Base-by-base conservation (phyloP, 2,329 filamentous ascomycete species). In the Fusarium drepaniforme region DNA sequence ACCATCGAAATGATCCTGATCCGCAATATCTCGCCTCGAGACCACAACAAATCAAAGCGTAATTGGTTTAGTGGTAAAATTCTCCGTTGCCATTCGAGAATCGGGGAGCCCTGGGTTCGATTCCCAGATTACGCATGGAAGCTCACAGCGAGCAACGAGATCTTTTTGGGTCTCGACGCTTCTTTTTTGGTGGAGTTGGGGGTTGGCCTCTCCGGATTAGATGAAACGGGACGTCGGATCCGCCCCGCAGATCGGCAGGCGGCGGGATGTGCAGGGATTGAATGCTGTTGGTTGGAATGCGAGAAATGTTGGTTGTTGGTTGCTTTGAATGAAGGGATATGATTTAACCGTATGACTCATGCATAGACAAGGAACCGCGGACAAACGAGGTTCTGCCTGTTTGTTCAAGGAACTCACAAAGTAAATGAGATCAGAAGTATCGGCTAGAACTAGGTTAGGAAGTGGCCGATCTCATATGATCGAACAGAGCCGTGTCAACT, bases 31-130 rank as follows among this genome's bases (percentile, higher is more conserved):
- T 1, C 0, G 2, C 5, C 6, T 21, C 4, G 4, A 23, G 3
- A 64, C 8, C 64, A 16, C 53, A 57, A 35, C 30, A 69, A 18
- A 2, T 3, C 33, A 35, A 25, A 16, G 66, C 66, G 66, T 66
- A 66, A 66, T 71, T 71, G 66, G 68, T 70, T 66, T 71, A 70
- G 68, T 71, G 68, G 68, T 69, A 65, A 60, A 65, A 65, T 70
- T 70, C 66, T 70, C 66, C 68, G 66, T 70, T 70, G 68, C 66
- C 59, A 70, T 65, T 46, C 53, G 51, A 60, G 59, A n/a, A 68
- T 70, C 64, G 64, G 67, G 64, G 64, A 67, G 64, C 42, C 67
- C 64, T n/a, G 68, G 65, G 58, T 70, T 68, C 51, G 68, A 70
- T 70, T 70, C 68, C 68, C 68, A 21, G 66, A 69, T 70, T 69